Conservation (phyloP, 176 grass and related monocot species). For the Raddia distichophylla region DNA sequence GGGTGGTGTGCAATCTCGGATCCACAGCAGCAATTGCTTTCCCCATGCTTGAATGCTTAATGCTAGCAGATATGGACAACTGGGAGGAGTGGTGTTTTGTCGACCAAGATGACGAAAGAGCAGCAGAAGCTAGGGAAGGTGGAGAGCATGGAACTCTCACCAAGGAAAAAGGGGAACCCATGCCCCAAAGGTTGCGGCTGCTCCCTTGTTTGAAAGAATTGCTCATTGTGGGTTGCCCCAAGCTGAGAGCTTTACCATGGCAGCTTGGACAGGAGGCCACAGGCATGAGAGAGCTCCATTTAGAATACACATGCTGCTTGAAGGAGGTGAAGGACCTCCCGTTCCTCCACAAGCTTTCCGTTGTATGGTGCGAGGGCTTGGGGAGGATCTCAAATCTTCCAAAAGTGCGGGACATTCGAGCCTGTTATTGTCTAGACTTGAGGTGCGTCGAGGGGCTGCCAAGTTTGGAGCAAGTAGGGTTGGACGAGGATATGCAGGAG, state of each 20-base stretch:
- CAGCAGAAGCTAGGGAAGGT: background rate
- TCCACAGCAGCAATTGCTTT: background rate
- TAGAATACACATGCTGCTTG: background rate
- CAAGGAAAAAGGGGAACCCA: background rate
- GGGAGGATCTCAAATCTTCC: conserved; percentile 37
- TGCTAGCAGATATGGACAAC: conserved; percentile 25
- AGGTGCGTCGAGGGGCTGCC: background rate
- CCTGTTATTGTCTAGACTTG: background rate
- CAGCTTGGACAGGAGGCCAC: background rate
- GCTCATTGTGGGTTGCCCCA: background rate
- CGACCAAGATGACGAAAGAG: background rate
- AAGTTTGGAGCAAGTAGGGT: background rate
- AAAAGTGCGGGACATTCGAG: background rate
- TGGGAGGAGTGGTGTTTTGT: conserved; percentile 41
- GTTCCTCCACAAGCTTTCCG: background rate
- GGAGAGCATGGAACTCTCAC: background rate
- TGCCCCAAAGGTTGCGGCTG: background rate
- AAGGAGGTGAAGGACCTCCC: conserved; percentile 29
- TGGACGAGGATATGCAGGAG: background rate
- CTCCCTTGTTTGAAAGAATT: background rate
- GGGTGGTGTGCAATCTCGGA: background rate
- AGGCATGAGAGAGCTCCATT: background rate
- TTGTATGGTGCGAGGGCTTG: no score
- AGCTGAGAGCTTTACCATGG: conserved; percentile 30
- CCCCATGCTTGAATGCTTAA: conserved; percentile 27